Evolutionary conservation across 179 eudicot species (phyloP).

Genomic region (Beta lomatogona): DNA sequence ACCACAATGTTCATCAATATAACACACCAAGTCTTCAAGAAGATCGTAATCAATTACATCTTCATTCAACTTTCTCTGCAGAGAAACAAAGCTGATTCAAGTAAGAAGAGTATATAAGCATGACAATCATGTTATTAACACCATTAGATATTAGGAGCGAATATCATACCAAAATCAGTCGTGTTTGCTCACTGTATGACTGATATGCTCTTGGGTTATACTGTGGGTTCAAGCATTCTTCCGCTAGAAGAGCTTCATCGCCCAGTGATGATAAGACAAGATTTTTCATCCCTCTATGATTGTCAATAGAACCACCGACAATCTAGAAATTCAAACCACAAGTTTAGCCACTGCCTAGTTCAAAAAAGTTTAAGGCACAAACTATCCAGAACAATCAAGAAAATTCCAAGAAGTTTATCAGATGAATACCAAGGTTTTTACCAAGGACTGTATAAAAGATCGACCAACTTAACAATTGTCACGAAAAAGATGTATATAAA

Average conservation of each 20-base stretch:
- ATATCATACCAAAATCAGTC: constrained; percentile 68
- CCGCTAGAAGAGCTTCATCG: constrained; percentile 74
- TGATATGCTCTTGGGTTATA: constrained; percentile 63
- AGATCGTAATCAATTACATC: constrained; percentile 95
- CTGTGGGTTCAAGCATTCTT: constrained; percentile 67
- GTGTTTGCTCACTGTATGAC: constrained; percentile 77
- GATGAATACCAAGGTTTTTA: too few relatives aligned
- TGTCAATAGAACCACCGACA: constrained; percentile 62
- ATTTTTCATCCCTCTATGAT: constrained; percentile 85
- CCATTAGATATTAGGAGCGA: constrained; percentile 17
- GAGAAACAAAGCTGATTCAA: constrained; percentile 14
- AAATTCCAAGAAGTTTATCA: too few relatives aligned
- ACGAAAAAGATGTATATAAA: background rate
- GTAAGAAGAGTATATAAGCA: constrained; percentile 16
- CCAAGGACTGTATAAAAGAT: background rate
- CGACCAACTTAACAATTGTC: background rate
- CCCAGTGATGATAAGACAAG: constrained; percentile 88
- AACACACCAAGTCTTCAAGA: constrained; percentile 88
- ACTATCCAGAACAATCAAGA: too few relatives aligned
- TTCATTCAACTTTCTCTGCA: constrained; percentile 84
- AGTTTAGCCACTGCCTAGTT: background rate
- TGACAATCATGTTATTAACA: constrained; percentile 12
- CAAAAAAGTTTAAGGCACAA: too few relatives aligned
- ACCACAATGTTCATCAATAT: constrained; percentile 77
- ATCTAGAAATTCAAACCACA: constrained; percentile 26